Base-by-base conservation (phyloP, 1,284 basidiomycete genomes). In the Spongispora temasekensis region DNA sequence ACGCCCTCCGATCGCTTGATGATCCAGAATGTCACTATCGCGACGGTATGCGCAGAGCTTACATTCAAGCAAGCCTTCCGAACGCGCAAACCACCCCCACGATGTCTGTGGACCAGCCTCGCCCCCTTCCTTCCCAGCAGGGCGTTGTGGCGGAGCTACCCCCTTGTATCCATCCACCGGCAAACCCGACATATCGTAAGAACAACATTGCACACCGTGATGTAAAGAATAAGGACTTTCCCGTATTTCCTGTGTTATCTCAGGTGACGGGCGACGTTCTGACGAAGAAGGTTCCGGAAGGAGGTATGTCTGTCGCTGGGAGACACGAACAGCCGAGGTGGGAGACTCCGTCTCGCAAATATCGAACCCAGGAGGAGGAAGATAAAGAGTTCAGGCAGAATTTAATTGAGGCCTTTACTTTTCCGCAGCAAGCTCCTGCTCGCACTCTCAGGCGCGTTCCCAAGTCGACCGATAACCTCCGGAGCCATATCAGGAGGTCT, bases 1-100 rank as follows among this genome's bases (percentile, higher is more conserved):
- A 75, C 30, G 57, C 74, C 31, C 66, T 75, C n/a, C 62, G 65
- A 19, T 68, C 71, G 4, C 70, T 75, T 23, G 65, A 55, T 8
- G 55, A 57, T 8, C 55, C 61, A 6, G 46, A 68, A 17, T 64
- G 58, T 31, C 74, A 72, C 28, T 72, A 72, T 53, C 73, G 71
- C 31, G 50, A 59, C 0, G 58, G 63, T 28, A 57, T 73, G 17
- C 65, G 57, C 23, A 48, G 31, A 5, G 70, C 69, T 34, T 61
- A 64, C 44, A n/a, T 52, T 35, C 62, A 8, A 27, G 61, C 61
- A 1, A 55, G 56, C 5, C 28, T 55, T 2, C 37, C 37, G 3
- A 55, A 55, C n/a, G n/a, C n/a, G n/a, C n/a, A n/a, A n/a, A n/a
- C n/a, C n/a, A n/a, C n/a, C n/a, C n/a, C n/a, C 12, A 61, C 57